Evolutionary conservation across 2,329 filamentous ascomycete genomes (phyloP), one percentile per base, ranked within the genome.

Genomic region (Talaromyces rugulosus): DNA sequence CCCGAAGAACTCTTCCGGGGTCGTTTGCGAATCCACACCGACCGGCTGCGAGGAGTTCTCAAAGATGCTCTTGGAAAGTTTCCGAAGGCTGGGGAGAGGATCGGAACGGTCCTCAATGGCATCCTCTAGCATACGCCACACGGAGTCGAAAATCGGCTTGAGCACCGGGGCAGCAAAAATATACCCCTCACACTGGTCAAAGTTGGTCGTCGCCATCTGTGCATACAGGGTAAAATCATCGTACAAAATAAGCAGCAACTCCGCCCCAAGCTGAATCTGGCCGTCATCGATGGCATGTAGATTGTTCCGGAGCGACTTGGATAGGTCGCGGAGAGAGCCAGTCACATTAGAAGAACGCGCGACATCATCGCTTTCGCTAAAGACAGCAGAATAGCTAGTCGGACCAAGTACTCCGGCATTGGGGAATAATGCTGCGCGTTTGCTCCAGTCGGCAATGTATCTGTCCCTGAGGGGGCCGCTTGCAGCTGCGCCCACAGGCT

Each of bases 241-340:
- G 27, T 63, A 61, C 34, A 70, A 54, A 8, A 69, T 58, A 2
- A 52, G 50, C 5, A 71, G 56, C 5, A 68, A 60, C 11, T 64
- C 68, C 3, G 69, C 68, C 9, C 69, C 69, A n/a, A 69, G 61
- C 28, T 69, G 64, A 16, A 69, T 56, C 12, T 65, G 63, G 42
- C 64, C 42, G 56, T 59, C 52, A 12, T 62, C 56, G 18, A 62
- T 64, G 14, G 63, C 53, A 55, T 64, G 64, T 14, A 58, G 36
- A 42, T 27, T 61, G 30, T 28, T 50, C 5, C 12, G 42, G 7
- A 56, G 47, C 5, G 58, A 61, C 34, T 58, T 54, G n/a, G 23
- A 23, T 2, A 44, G 30, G 7, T 55, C 55, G 14, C 47, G 33
- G 23, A 61, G 53, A 16, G 56, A 58, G n/a, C 52, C 18, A 34